These are phyloP conservation scores for Grosmannia clavigera DNA, from an alignment of 2,329 filamentous ascomycete genomes.

Conservation along the genomic window DNA sequence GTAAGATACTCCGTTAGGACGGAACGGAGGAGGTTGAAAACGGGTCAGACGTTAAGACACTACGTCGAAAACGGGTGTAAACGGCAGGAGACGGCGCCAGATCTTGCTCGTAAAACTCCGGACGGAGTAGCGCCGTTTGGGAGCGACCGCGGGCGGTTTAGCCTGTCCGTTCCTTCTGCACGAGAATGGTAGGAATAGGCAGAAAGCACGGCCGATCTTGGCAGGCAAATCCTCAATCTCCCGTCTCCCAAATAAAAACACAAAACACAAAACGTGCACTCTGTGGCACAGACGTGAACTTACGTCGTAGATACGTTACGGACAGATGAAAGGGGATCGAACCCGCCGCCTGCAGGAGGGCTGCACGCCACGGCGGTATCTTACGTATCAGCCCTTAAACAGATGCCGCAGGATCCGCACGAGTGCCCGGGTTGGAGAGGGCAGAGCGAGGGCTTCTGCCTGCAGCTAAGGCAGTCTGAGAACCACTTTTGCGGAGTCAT, in stretches of 20 bases:
- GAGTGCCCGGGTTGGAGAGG: too few species aligned
- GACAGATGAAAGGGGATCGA: background rate
- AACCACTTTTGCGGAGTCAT: slow-evolving; percentile 4
- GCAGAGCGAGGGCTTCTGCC: background rate
- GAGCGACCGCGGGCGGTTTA: background rate
- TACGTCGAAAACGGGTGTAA: too few species aligned
- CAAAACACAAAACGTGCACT: background rate
- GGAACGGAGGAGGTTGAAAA: background rate
- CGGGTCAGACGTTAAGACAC: background rate
- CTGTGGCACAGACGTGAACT: background rate
- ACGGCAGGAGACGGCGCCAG: too few species aligned
- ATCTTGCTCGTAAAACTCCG: too few species aligned
- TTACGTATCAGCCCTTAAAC: background rate
- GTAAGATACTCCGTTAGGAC: background rate
- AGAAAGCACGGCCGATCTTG: background rate
- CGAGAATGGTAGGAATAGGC: too few species aligned
- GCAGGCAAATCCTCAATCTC: background rate
- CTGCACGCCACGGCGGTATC: background rate
- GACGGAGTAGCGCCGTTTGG: background rate
- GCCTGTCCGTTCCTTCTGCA: background rate
- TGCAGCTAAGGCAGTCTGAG: background rate
- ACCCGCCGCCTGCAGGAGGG: background rate
- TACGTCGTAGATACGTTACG: background rate
- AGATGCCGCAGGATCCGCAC: background rate
- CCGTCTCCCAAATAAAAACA: background rate